Evolutionary conservation across 768 basidiomycete species (phyloP).

Genomic region (Trametes coccinea): DNA sequence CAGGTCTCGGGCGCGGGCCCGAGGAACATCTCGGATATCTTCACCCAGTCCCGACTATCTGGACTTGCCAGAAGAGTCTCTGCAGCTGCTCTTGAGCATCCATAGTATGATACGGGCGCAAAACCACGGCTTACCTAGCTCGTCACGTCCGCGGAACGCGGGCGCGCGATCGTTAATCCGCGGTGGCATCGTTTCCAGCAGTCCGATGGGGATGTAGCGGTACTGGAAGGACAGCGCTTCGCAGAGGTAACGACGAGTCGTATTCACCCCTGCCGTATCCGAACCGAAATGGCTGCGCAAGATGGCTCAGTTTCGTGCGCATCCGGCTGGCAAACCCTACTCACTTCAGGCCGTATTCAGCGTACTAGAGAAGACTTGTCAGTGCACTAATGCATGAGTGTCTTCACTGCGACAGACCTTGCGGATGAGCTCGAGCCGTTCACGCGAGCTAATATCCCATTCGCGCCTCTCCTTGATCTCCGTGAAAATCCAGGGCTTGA

Average conservation of each 20-base stretch:
- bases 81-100: conserved; percentile 29
- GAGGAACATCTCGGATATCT: conserved; percentile 93
- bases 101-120: not conserved
- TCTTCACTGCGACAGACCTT: conserved; percentile 48
- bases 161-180: conserved; percentile 91
- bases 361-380: conserved; percentile 54
- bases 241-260: conserved; percentile 89
- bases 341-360: conserved; percentile 82
- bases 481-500: conserved; percentile 96
- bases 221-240: conserved; percentile 96
- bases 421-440: conserved; percentile 76
- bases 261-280: conserved; percentile 87
- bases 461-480: conserved; percentile 91
- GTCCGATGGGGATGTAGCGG: conserved; percentile 92
- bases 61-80: conserved; percentile 83
- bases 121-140: conserved; percentile 57
- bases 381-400: not conserved
- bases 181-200: conserved; percentile 79
- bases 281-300: conserved; percentile 72
- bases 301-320: not conserved
- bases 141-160: conserved; percentile 82
- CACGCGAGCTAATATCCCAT: conserved; percentile 89
- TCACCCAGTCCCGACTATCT: conserved; percentile 86
- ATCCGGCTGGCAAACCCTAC: not conserved
- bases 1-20: conserved; percentile 84